Conservation (phyloP, 140 eudicot genomes). For the Oenanthe javanica region DNA sequence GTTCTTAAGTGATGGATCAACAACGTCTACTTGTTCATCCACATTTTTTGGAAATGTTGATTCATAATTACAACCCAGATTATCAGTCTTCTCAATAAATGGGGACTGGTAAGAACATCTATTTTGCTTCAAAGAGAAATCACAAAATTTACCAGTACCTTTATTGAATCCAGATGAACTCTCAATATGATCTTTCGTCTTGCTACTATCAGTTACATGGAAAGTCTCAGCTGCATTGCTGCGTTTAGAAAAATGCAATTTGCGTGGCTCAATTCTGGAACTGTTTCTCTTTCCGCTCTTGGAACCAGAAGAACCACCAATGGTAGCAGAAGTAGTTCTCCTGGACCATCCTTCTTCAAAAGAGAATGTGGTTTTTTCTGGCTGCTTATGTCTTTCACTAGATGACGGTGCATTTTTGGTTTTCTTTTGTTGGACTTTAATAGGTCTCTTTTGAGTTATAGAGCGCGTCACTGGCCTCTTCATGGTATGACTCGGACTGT, state of each 20-base stretch:
- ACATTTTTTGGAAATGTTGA: constrained; percentile 19
- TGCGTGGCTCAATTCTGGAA: constrained; percentile 28
- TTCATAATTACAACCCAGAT: constrained; percentile 22
- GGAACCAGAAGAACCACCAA: constrained; percentile 28
- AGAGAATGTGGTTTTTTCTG: constrained; percentile 35
- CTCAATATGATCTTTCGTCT: constrained; percentile 31
- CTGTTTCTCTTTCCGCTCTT: constrained; percentile 25
- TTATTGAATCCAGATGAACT: constrained; percentile 21
- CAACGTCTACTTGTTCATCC: constrained; percentile 24
- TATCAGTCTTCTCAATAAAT: constrained; percentile 18
- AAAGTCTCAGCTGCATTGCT: constrained; percentile 23
- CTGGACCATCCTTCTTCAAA: constrained; percentile 38
- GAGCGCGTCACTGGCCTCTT: constrained; percentile 59
- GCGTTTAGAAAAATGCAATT: constrained; percentile 10
- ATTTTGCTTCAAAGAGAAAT: constrained; percentile 12
- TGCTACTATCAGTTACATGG: constrained; percentile 26
- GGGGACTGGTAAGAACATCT: constrained; percentile 16
- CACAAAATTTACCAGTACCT: constrained; percentile 15
- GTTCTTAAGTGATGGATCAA: constrained; percentile 22
- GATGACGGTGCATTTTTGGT: constrained; percentile 16
- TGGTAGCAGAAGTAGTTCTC: constrained; percentile 24
- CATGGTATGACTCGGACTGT: constrained; percentile 19
- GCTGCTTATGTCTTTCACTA: constrained; percentile 22
- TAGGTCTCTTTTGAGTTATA: constrained; percentile 33
- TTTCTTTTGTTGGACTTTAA: constrained; percentile 16